Evolutionary conservation across 2,329 filamentous ascomycete genomes (phyloP).

Genomic region (Nothophaeocryptopus gaeumannii): DNA sequence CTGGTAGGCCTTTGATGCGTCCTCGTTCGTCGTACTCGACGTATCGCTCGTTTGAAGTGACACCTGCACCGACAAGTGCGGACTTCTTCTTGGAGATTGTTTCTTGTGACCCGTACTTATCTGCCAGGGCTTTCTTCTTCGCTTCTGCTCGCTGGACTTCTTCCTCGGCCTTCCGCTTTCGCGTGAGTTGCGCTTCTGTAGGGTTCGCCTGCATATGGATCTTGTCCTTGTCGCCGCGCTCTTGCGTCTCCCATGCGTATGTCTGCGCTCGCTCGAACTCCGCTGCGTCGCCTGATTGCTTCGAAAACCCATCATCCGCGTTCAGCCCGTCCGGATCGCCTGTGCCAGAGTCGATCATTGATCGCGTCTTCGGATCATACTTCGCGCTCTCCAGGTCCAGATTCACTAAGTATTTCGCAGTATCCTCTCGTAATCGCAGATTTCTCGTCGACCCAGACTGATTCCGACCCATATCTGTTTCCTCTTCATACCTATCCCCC

Average conservation of each 20-base stretch:
- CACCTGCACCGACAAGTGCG: conserved; percentile 56
- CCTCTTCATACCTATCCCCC: conserved; percentile 76
- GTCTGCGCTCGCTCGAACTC: conserved; percentile 87
- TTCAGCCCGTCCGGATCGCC: conserved; percentile 77
- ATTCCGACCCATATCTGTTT: conserved; percentile 93
- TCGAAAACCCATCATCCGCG: conserved; percentile 89
- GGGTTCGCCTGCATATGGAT: conserved; percentile 95
- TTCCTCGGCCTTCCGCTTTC: conserved; percentile 76
- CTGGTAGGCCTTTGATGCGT: conserved; percentile 80
- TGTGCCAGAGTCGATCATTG: conserved; percentile 69
- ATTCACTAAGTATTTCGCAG: conserved; percentile 92
- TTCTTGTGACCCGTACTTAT: conserved; percentile 77
- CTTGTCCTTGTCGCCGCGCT: conserved; percentile 72
- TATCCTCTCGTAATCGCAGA: conserved; percentile 89
- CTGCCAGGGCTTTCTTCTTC: conserved; percentile 66
- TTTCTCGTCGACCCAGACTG: conserved; percentile 89
- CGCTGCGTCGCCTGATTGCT: conserved; percentile 82
- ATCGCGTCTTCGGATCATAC: conserved; percentile 94
- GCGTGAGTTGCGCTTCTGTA: conserved; percentile 80
- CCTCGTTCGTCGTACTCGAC: conserved; percentile 94
- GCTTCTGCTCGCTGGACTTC: conserved; percentile 66
- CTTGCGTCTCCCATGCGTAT: conserved; percentile 95
- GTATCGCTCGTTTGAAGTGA: conserved; percentile 79
- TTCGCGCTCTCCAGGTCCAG: conserved; percentile 94
- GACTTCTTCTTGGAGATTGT: conserved; percentile 56